Evolutionary conservation across 768 basidiomycete genomes (phyloP).

Genomic region (Antrodiella citrinella): DNA sequence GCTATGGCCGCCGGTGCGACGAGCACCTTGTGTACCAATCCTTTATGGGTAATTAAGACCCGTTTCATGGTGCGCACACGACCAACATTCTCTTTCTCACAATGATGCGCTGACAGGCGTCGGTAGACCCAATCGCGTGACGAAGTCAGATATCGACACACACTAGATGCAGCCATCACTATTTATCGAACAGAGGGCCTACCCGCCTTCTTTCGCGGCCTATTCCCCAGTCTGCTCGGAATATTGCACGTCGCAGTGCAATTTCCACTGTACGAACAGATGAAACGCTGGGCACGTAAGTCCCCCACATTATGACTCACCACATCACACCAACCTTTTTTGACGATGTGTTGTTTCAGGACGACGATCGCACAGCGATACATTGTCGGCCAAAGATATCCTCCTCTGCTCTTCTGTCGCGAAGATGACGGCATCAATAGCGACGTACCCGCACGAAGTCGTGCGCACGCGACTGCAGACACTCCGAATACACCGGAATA

Average conservation of each 20-base stretch:
- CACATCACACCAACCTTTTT: too few species aligned
- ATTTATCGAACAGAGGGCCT: conserved; percentile 88
- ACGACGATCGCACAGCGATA: conserved; percentile 31
- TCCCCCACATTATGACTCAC: conserved; percentile 15
- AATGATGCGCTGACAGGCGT: background rate
- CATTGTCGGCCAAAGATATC: conserved; percentile 53
- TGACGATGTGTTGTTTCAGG: conserved; percentile 27
- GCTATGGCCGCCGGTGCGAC: conserved; percentile 94
- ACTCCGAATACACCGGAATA: conserved; percentile 40
- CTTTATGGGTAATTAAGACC: conserved; percentile 98
- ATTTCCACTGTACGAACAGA: conserved; percentile 91
- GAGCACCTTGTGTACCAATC: conserved; percentile 91
- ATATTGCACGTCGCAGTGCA: conserved; percentile 95
- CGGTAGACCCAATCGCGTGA: conserved; percentile 73
- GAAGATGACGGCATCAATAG: conserved; percentile 93
- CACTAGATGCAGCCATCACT: conserved; percentile 79
- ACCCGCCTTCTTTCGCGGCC: conserved; percentile 88
- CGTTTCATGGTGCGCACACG: conserved; percentile 97
- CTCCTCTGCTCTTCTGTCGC: conserved; percentile 87
- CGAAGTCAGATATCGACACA: conserved; percentile 79
- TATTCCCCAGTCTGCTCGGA: conserved; percentile 88
- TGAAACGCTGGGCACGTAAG: conserved; percentile 83
- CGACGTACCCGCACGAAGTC: conserved; percentile 98
- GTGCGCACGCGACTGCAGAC: conserved; percentile 97
- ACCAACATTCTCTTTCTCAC: too few species aligned